Evolutionary conservation across 495 filamentous ascomycete species (phyloP), one percentile per base, ranked within the genome.

Genomic region (Xanthoparmelia taractica): DNA sequence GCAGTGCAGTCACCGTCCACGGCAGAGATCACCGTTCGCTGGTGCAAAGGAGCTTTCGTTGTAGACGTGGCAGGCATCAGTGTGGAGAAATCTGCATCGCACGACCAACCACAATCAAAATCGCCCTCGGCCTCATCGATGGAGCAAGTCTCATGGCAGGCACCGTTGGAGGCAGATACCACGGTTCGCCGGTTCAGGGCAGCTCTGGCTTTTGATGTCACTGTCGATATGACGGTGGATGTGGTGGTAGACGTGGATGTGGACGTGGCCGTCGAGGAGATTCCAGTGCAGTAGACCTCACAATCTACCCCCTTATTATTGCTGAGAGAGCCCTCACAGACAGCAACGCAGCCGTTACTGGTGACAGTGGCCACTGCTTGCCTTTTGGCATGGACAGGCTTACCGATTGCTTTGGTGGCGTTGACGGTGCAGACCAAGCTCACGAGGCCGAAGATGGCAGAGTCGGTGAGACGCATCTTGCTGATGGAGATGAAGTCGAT

Each of bases 401-500:
- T 48, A 58, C 33, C 31, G 5, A 27, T 63, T 11, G 23, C 33
- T 37, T 27, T 29, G 33, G 1, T 63, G 36, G 63, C 58, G 20
- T n/a, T 60, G 50, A 57, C 41, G 0, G 56, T 65, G 58, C 48
- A 61, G 33, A 31, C 50, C 38, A 65, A 34, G 52, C 58, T 50
- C 23, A 57, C 38, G 23, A 65, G 41, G 63, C 50, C 50, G 20
- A 65, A 31, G 52, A 47, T 15, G 33, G 50, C 48, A 40, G 47
- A 17, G 11, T 45, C 45, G 52, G 37, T 31, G 23, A 31, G 34
- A 27, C 56, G 63, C 63, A 65, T 65, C 23, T 58, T 50, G 43
- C 43, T 18, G 57, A 60, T 33, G 58, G 37, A 40, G 57, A 58
- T 29, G 37, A 45, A 17, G 34, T 61, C 17, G 50, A 48, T 48